Conservation (phyloP, 2,329 filamentous ascomycete genomes). For the Trichoderma atroviride region DNA sequence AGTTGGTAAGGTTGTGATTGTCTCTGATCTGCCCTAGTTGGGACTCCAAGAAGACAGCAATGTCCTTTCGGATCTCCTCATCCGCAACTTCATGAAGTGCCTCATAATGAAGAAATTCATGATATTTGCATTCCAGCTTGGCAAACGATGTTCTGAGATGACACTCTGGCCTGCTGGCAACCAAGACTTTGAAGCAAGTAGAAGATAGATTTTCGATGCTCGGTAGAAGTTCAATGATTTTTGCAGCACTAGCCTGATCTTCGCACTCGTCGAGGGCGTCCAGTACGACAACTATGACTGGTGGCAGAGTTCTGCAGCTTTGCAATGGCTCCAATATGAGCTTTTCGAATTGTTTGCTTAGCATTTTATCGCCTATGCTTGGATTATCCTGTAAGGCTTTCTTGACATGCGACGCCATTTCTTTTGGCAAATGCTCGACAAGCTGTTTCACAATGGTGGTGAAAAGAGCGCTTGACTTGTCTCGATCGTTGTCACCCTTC, state of each 20-base stretch:
- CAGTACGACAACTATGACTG: conserved; percentile 37
- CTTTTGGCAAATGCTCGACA: conserved; percentile 30
- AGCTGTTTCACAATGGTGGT: conserved; percentile 46
- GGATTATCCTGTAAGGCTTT: neutral
- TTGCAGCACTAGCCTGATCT: conserved; percentile 34
- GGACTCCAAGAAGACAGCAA: conserved; percentile 28
- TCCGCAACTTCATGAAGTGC: neutral
- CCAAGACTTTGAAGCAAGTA: conserved; percentile 38
- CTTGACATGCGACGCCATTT: neutral
- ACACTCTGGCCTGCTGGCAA: conserved; percentile 45
- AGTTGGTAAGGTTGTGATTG: neutral
- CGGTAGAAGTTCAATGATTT: conserved; percentile 34
- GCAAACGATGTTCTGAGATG: conserved; percentile 40
- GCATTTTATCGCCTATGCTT: conserved; percentile 7
- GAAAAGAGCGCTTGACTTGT: conserved; percentile 42
- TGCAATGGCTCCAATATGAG: conserved; percentile 21
- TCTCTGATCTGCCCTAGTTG: conserved; percentile 7
- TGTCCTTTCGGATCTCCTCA: conserved; percentile 42
- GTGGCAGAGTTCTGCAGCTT: accelerated
- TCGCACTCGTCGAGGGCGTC: conserved; percentile 39
- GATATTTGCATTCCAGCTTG: neutral
- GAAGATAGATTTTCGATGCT: neutral
- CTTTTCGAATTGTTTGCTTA: conserved; percentile 26
- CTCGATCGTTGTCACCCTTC: conserved; percentile 40
- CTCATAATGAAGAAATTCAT: neutral